These are phyloP conservation scores for Penicillium sp. DNA, from an alignment of 2,329 filamentous ascomycete genomes.

Conservation along the genomic window DNA sequence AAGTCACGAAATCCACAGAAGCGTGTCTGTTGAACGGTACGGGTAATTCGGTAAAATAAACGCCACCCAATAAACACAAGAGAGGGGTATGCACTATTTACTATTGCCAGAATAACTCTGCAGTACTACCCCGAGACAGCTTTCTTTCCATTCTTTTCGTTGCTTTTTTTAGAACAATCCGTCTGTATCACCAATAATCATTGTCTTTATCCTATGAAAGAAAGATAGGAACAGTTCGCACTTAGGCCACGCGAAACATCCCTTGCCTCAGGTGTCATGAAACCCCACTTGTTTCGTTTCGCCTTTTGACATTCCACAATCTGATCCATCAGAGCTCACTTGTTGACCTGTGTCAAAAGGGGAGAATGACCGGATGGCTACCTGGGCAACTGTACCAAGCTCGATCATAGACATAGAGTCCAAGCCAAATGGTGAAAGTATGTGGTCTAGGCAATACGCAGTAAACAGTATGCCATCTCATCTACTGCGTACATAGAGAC, in stretches of 20 bases:
- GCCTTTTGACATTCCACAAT: background rate
- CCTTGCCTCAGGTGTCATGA: constrained; percentile 5
- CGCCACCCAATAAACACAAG: background rate
- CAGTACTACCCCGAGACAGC: too few relatives aligned
- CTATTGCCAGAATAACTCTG: too few relatives aligned
- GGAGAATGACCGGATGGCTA: background rate
- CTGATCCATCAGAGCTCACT: constrained; percentile 1
- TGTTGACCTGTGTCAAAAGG: background rate
- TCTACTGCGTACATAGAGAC: too few relatives aligned
- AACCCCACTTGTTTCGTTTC: background rate
- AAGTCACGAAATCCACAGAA: background rate
- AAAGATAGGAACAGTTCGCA: background rate
- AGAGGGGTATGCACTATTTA: background rate
- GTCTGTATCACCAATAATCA: too few relatives aligned
- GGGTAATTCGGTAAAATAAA: background rate
- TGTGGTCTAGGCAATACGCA: too few relatives aligned
- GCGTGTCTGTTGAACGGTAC: background rate
- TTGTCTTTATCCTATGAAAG: background rate
- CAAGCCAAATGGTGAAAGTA: too few relatives aligned
- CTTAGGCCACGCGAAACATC: constrained; percentile 7
- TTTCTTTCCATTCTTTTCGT: background rate
- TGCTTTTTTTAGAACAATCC: background rate
- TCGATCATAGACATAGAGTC: too few relatives aligned
- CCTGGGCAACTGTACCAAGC: too few relatives aligned
- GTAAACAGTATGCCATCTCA: too few relatives aligned